A percentile compares a stretch with the other conserved stretches of the same genome.
These are phyloP conservation scores for Pythium insidiosum DNA, from an alignment of 352 stramenopile species.

Conservation along the genomic window DNA sequence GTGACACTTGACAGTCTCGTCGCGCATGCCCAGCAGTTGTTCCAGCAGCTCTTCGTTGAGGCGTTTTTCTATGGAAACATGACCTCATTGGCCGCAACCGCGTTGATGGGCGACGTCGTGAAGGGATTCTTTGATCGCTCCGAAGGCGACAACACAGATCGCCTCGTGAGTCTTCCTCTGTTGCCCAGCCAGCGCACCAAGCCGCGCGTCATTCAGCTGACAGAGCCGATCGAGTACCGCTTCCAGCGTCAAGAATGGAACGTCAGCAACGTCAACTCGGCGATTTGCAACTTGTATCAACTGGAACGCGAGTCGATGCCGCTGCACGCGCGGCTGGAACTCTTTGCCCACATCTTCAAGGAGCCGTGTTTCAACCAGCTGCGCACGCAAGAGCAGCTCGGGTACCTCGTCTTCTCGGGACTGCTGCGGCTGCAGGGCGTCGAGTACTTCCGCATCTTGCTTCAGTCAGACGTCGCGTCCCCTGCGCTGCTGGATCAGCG, in stretches of 20 bases:
- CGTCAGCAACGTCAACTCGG: slow-evolving; percentile 65
- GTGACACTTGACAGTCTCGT: slow-evolving; percentile 45
- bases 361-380: slow-evolving; percentile 90
- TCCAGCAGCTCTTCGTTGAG: slow-evolving; percentile 70
- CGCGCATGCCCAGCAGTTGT: slow-evolving; percentile 40
- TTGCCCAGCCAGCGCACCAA: slow-evolving; percentile 37
- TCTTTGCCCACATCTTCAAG: slow-evolving; percentile 86
- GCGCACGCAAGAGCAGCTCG: slow-evolving; percentile 90
- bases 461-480: slow-evolving; percentile 72
- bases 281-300: slow-evolving; percentile 68
- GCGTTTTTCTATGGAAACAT: slow-evolving; percentile 72
- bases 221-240: slow-evolving; percentile 33
- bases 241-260: slow-evolving; percentile 58
- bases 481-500: slow-evolving; percentile 54
- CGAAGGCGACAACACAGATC: no score
- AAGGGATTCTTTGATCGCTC: slow-evolving; percentile 27
- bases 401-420: slow-evolving; percentile 82
- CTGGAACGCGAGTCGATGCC: slow-evolving; percentile 37
- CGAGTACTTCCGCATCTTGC: slow-evolving; percentile 66
- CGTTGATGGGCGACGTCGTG: slow-evolving; percentile 40
- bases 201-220: slow-evolving; percentile 51
- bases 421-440: slow-evolving; percentile 35
- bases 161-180: slow-evolving; percentile 34
- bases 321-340: slow-evolving; percentile 40
- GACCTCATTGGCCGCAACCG: slow-evolving; percentile 8